These are phyloP conservation scores for Parasitella parasitica DNA, from an alignment of 371 early-diverging fungal species.

Conservation along the genomic window DNA sequence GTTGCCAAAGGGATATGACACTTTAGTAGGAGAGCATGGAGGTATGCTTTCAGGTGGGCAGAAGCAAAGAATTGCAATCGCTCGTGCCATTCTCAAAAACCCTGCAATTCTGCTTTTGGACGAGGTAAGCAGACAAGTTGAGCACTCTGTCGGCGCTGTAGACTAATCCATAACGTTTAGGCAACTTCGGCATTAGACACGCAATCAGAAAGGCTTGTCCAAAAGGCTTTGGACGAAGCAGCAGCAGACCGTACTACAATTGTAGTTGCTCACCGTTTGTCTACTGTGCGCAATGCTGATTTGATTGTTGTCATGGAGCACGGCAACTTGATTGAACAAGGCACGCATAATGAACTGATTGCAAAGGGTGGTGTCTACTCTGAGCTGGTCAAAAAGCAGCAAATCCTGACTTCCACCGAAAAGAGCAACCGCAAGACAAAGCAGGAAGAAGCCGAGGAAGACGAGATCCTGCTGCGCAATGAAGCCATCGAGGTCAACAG, in stretches of 20 bases:
- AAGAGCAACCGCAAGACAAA: background rate
- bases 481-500: slow-evolving; percentile 10
- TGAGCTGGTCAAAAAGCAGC: slow-evolving; percentile 60
- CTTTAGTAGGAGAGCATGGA: slow-evolving; percentile 67
- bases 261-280: slow-evolving; percentile 89
- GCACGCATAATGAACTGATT: slow-evolving; percentile 69
- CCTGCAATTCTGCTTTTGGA: slow-evolving; percentile 44
- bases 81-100: slow-evolving; percentile 47
- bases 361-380: slow-evolving; percentile 51
- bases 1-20: slow-evolving; percentile 75
- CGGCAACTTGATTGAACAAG: slow-evolving; percentile 71
- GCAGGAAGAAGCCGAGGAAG: background rate
- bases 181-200: slow-evolving; percentile 81
- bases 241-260: slow-evolving; percentile 81
- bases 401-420: slow-evolving; percentile 12
- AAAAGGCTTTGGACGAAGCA: slow-evolving; percentile 77
- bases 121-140: too few species aligned
- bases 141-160: too few species aligned
- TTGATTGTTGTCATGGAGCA: slow-evolving; percentile 78
- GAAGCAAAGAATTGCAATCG: slow-evolving; percentile 48
- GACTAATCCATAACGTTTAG: slow-evolving; percentile 12
- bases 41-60: slow-evolving; percentile 82
- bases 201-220: slow-evolving; percentile 79
- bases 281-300: slow-evolving; percentile 81
- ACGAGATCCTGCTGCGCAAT: background rate